phyloP scores from a whole-genome alignment of 139 green algal species.

The Chlorella sp. region DNA sequence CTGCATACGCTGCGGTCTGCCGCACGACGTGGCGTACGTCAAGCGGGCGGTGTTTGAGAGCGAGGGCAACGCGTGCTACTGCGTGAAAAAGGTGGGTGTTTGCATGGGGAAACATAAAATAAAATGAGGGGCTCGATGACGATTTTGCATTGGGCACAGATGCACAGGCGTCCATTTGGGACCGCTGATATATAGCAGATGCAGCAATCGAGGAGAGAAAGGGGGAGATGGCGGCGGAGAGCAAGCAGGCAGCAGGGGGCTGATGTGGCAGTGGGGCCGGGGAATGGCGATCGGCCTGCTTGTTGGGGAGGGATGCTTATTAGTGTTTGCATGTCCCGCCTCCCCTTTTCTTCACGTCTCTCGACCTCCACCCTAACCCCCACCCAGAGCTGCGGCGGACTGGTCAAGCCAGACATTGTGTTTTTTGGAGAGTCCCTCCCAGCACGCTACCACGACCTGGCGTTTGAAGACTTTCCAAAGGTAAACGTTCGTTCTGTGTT shows the following conservation, averaged over 20 bases:
- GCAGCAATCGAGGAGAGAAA: neutral
- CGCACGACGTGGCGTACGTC: conserved; percentile 57
- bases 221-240: too few species aligned
- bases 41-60: conserved; percentile 48
- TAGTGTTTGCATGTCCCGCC: neutral
- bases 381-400: conserved; percentile 54
- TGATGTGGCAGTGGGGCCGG: neutral
- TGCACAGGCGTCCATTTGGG: too few species aligned
- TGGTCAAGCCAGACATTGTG: conserved; percentile 91
- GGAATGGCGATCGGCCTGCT: neutral
- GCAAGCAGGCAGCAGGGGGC: neutral
- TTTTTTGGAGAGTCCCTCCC: conserved; percentile 92
- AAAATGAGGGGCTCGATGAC: too few species aligned
- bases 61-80: conserved; percentile 42
- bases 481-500: too few species aligned
- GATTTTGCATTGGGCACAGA: too few species aligned
- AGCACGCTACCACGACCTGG: conserved; percentile 64
- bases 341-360: neutral
- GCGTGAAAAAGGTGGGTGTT: conserved; percentile 28
- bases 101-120: too few species aligned
- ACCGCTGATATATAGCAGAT: too few species aligned
- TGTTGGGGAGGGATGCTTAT: neutral
- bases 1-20: conserved; percentile 63
- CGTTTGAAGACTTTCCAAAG: conserved; percentile 43
- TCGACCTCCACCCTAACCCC: neutral